Evolutionary conservation across 257 asterid species (phyloP), one percentile per base, ranked within the genome.

Genomic region (Lavandula angustifolia): DNA sequence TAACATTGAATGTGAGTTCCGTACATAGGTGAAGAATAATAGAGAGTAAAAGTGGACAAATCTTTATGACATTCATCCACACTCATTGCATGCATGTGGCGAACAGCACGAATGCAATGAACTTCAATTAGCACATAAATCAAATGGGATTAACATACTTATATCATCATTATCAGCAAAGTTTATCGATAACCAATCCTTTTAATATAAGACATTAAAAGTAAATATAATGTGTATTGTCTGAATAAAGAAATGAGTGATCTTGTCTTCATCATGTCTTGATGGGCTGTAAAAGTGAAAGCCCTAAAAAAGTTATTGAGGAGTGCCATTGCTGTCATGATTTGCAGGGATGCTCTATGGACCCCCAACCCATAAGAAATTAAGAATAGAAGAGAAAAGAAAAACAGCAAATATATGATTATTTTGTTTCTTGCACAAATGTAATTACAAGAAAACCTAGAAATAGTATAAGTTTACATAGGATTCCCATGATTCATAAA

Each of bases 271-370:
- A 74, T 77, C 72, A 77, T 80, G 37, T 69, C 67, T 64, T 68
- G 75, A 73, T 81, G 65, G 68, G 81, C 79, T 81, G 83, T 77
- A 72, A 81, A 81, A 72, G 80, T 57, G 60, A 60, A 74, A 73
- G 75, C 54, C 66, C 42, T 33, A 10, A 3, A 51, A 70, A 63
- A 61, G 69, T 16, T 22, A 27, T 38, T 5, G 8, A 50, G 68
- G 80, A 74, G 76, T 68, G 82, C 73, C 42, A 43, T 17, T 68
- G 77, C 77, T 71, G 66, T 81, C 83, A 81, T 77, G 48, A 80
- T 80, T 75, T 60, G 11, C 44, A 32, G 64, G 72, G 48, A 77
- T 69, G 79, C 60, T 76, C 27, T 35, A 67, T 76, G 82, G 80
- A 68, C 77, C 80, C 75, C 73, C 66, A 41, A 69, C 68, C 58